Evolutionary conservation across 2,329 filamentous ascomycete species (phyloP), one percentile per base, ranked within the genome.

Genomic region (Apiospora kogelbergensis): DNA sequence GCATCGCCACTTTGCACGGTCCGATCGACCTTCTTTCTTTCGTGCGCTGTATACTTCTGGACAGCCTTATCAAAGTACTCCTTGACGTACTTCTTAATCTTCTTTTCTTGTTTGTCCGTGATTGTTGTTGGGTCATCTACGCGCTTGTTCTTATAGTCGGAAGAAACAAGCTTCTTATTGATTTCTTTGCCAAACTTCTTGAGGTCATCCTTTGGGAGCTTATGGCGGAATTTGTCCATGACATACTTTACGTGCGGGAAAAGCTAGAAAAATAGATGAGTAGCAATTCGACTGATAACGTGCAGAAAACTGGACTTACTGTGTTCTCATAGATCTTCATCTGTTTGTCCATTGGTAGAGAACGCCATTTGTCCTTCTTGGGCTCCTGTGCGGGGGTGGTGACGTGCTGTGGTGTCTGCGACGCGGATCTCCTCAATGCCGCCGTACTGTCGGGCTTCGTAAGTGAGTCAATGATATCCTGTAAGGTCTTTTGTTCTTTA

Each of bases 281-380:
- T 30, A 26, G 17, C 7, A 6, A 26, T 44, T 20, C 37, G 11
- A 37, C 15, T 1, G 17, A 26, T 41, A 46, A 37, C 70, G 20
- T 10, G 26, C 24, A 37, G 76, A 71, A 75, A 70, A 67, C 2
- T 30, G 63, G 6, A 7, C 93, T 79, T 85, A 97, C 94, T 66
- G 94, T 97, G 77, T 95, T 95, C 80, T 98, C 95, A 76, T 98
- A 98, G 2, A 97, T 86, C 83, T 94, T 97, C 88, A 94, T 97
- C 81, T 96, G 93, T 81, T 98, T 98, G 73, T 98, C 95, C 73
- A 90, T 79, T 1, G 91, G 84, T 41, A 91, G 79, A 70, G 85
- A 86, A 68, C 89, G 86, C 92, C 92, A 94, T 77, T 91, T 93
- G 64, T 93, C 91, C 74, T 86, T 85, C 74, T 88, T 90, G 6